Base-by-base conservation (phyloP, 2,329 filamentous ascomycete species). In the Colletotrichum melonis region DNA sequence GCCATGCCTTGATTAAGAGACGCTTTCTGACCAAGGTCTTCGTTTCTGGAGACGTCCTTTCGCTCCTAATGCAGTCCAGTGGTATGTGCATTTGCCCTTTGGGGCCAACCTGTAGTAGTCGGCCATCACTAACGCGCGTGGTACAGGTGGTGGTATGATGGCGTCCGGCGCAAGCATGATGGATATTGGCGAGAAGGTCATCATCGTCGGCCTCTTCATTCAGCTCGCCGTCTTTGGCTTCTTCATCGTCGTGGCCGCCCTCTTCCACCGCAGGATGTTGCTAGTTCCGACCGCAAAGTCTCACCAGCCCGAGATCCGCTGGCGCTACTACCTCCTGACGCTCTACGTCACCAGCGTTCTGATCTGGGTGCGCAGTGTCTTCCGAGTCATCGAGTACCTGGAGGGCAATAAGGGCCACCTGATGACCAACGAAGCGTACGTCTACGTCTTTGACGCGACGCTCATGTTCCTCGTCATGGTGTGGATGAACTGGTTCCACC, bases 161-260 rank as follows among this genome's bases (percentile, higher is more conserved):
- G 72, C 28, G n/a, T 63, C 69, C n/a, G 62, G 49, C 4, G 3
- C 32, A 32, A 42, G 26, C 22, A 68, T 73, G 30, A 63, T 74
- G 63, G 59, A 78, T 19, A 42, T 80, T 1, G 87, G 86, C 14
- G 80, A 87, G 73, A 83, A 85, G 19, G 79, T 90, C 63, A 85
- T 90, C 16, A 80, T 91, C 16, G 84, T 76, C 4, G 89, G 89
- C 9, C 79, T 92, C 2, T 80, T 87, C n/a, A 77, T 89, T 2
- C 89, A 92, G 76, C 83, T 91, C 2, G 52, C 86, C 26, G 82
- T 88, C 56, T 90, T 91, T 73, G 81, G 82, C 19, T 80, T 90
- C 59, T 91, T 91, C 76, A 79, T 89, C 11, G 56, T 85, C 4
- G 82, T 85, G 0, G 82, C 87, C 0, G 74, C 82, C 0, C 74